Percentiles rank a stretch among this genome's conserved stretches.
Evolutionary conservation across 2,329 filamentous ascomycete species (phyloP).

Genomic region (Aureobasidium melanogenum): DNA sequence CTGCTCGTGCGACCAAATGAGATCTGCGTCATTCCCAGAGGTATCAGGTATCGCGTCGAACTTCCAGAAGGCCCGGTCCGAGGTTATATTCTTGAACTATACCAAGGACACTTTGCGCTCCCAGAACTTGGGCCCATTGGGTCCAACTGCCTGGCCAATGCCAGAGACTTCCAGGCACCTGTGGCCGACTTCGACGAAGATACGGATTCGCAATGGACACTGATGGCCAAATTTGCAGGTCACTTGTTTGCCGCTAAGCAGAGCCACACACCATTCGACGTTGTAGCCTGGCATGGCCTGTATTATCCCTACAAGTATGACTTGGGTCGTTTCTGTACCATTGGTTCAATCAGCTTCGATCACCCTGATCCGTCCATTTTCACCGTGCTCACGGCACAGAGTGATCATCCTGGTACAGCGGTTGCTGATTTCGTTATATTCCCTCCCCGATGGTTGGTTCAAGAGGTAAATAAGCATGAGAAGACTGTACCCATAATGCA

Average conservation of each 20-base stretch:
- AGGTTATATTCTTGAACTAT: slow-evolving; percentile 60
- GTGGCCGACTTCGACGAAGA: slow-evolving; percentile 49
- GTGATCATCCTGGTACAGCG: slow-evolving; percentile 44
- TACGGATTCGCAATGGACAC: slow-evolving; percentile 45
- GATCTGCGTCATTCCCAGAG: slow-evolving; percentile 56
- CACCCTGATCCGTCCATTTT: slow-evolving; percentile 60
- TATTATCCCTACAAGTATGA: slow-evolving; percentile 55
- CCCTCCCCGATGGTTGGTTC: slow-evolving; percentile 56
- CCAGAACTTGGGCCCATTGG: slow-evolving; percentile 60
- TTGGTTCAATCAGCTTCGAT: slow-evolving; percentile 51
- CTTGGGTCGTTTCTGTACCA: slow-evolving; percentile 48
- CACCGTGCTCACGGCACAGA: slow-evolving; percentile 57
- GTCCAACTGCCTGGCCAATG: slow-evolving; percentile 56
- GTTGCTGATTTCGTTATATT: slow-evolving; percentile 66
- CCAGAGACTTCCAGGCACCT: slow-evolving; percentile 56
- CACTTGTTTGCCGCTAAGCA: slow-evolving; percentile 53
- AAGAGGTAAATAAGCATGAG: background rate
- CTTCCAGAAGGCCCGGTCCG: slow-evolving; percentile 52
- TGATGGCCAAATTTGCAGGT: slow-evolving; percentile 55
- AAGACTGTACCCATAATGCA: no score
- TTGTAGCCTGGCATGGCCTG: slow-evolving; percentile 64
- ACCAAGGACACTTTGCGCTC: slow-evolving; percentile 54
- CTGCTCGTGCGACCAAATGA: slow-evolving; percentile 60
- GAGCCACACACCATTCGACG: slow-evolving; percentile 59
- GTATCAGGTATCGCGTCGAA: slow-evolving; percentile 54